Evolutionary conservation across 1,284 basidiomycete genomes (phyloP).

Genomic region (Cutaneotrichosporon dermatis): DNA sequence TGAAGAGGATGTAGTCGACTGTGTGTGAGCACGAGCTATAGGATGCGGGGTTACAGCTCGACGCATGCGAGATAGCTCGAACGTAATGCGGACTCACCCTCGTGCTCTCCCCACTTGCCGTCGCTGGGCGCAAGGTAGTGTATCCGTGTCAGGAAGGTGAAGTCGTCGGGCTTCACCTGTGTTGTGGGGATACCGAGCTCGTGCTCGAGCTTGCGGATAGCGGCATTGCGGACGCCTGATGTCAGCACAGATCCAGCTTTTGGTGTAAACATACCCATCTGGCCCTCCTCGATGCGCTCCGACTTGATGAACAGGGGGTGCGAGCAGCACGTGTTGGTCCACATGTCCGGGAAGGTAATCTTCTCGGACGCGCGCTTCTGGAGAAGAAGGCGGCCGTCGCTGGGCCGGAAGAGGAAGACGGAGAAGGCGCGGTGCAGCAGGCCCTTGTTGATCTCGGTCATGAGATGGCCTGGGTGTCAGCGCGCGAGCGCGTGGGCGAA

Average conservation of each 20-base stretch:
- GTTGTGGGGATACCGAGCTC: constrained; percentile 82
- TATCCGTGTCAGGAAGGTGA: constrained; percentile 93
- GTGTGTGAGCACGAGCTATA: background rate
- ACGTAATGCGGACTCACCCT: constrained; percentile 60
- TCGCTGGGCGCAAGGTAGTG: constrained; percentile 94
- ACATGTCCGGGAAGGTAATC: constrained; percentile 99
- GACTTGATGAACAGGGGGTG: constrained; percentile 74
- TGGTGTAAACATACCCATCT: constrained; percentile 42
- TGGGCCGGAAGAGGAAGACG: constrained; percentile 91
- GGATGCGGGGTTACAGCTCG: too few species aligned
- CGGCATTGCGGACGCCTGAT: constrained; percentile 67
- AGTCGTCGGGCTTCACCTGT: constrained; percentile 70
- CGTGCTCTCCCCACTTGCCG: constrained; percentile 97
- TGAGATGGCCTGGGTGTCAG: constrained; percentile 72
- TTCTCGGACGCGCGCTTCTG: constrained; percentile 95
- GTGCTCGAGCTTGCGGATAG: constrained; percentile 91
- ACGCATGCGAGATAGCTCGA: too few species aligned
- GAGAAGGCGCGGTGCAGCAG: constrained; percentile 97
- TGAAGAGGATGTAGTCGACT: constrained; percentile 99
- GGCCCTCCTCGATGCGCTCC: constrained; percentile 73
- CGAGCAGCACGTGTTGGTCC: constrained; percentile 99
- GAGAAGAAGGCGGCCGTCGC: constrained; percentile 88
- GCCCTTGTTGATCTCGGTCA: constrained; percentile 94
- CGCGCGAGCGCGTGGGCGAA: too few species aligned
- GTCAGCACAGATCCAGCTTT: constrained; percentile 25